phyloP scores from a whole-genome alignment of 305 asterid species.

The Rubia tinctorum region DNA sequence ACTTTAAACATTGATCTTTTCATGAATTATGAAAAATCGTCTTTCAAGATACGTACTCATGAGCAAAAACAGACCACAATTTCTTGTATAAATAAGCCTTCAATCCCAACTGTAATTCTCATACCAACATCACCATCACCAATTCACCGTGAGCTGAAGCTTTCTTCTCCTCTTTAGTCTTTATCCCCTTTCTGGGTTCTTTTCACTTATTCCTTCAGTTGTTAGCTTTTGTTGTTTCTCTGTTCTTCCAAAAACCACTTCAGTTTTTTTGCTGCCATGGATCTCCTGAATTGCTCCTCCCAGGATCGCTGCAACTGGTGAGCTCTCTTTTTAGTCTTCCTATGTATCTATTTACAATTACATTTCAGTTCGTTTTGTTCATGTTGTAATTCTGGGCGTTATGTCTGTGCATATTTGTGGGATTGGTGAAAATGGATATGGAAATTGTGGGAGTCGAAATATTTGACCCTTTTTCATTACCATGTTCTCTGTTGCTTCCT shows the following conservation, averaged over 20 bases:
- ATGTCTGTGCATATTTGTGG: no score
- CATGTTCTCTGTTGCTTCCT: background rate
- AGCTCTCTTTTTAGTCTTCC: constrained; percentile 2
- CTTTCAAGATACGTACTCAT: no score
- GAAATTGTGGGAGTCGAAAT: background rate
- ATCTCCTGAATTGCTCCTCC: background rate
- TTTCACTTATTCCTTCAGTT: background rate
- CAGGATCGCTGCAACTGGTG: constrained; percentile 3
- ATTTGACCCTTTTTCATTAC: background rate
- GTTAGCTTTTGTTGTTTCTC: background rate
- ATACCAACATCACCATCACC: background rate
- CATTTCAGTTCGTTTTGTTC: no score
- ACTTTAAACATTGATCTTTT: no score
- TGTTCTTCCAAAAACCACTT: background rate
- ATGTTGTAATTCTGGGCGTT: no score
- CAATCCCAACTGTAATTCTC: background rate
- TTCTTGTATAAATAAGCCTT: background rate
- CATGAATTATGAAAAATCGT: no score
- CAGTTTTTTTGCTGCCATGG: background rate
- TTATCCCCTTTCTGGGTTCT: background rate
- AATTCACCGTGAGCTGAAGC: background rate
- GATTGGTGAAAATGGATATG: no score
- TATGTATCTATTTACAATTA: no score
- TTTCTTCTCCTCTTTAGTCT: background rate
- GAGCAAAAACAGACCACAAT: background rate